Evolutionary conservation across 768 basidiomycete species (phyloP), one percentile per base, ranked within the genome.

Genomic region (Leccinellum luteum): DNA sequence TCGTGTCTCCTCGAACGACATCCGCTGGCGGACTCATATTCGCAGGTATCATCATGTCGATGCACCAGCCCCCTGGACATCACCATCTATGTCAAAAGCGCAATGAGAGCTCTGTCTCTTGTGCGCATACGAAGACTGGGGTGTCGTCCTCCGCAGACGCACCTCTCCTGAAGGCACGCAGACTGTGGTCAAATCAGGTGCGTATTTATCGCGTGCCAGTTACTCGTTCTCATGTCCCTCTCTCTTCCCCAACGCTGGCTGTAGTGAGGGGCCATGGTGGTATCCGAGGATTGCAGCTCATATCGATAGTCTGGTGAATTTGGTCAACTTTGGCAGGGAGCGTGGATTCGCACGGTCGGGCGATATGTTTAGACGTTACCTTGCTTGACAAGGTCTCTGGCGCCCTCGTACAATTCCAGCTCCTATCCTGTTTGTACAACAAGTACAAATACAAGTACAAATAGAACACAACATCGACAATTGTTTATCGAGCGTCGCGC

Each of bases 41-140:
- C 23, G 25, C 44, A 91, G 94, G 94, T 1, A 87, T 95, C 51
- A 85, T 97, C 64, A 99, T 98, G 96, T 84, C 89, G 0, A 69
- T 94, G 59, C 87, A 92, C 65, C 75, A 41, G 63, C 69, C 48
- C 53, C 68, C 1, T 52, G 57, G 55, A 60, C 62, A 28, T 59
- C 73, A n/a, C 66, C 79, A 19, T 69, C 76, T 31, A 69, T 72
- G 1, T 66, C 73, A 44, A 58, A 59, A 19, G 67, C 68, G 0
- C 62, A 61, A 13, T 68, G 66, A 12, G 77, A 80, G 17, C 76
- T 95, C 4, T 79, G 84, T 2, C 71, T 96, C 5, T 69, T 95
- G 0, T 79, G 84, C 38, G 91, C 84, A 1, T 96, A 92, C 69
- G 96, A 99, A 74, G 87, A 89, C 58, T 95, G 96, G 1, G 78